These are phyloP conservation scores for Penicillium angulare DNA, from an alignment of 495 filamentous ascomycete species.

Conservation along the genomic window DNA sequence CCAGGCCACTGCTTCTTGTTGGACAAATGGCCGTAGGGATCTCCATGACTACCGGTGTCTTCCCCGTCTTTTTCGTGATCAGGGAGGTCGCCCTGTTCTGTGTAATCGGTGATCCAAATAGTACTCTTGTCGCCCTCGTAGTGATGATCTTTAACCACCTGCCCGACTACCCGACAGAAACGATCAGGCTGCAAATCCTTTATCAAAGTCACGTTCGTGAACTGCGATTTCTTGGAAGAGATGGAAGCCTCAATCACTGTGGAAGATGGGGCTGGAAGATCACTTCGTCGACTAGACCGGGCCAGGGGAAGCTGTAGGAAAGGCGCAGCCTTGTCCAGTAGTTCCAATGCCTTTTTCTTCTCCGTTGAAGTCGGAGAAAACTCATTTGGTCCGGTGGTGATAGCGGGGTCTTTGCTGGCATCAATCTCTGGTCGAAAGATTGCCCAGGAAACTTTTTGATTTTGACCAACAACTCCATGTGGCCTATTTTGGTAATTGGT, in stretches of 20 bases:
- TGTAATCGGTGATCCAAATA: constrained; percentile 87
- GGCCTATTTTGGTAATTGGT: constrained; percentile 17
- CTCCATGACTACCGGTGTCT: constrained; percentile 43
- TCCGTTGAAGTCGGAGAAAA: constrained; percentile 29
- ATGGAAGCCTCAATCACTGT: constrained; percentile 14
- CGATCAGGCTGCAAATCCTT: constrained; percentile 55
- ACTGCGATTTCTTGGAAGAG: constrained; percentile 2
- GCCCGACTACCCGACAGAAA: constrained; percentile 72
- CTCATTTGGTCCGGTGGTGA: constrained; percentile 31
- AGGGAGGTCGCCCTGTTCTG: constrained; percentile 60
- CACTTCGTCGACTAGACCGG: background rate
- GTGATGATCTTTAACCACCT: constrained; percentile 67
- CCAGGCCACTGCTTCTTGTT: constrained; percentile 63
- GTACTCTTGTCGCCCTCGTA: constrained; percentile 48
- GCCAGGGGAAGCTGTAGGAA: background rate
- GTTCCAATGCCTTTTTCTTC: constrained; percentile 22
- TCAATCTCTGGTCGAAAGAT: constrained; percentile 34
- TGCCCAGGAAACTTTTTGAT: constrained; percentile 32
- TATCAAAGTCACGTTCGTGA: constrained; percentile 62
- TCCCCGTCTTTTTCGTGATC: constrained; percentile 46
- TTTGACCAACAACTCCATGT: constrained; percentile 30
- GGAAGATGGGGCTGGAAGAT: background rate
- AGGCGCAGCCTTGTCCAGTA: constrained; percentile 26
- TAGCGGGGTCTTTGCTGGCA: constrained; percentile 18
- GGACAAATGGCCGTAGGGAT: constrained; percentile 45